These are phyloP conservation scores for Scenedesmus sp. DNA, from an alignment of 163 green algal species.

Conservation along the genomic window DNA sequence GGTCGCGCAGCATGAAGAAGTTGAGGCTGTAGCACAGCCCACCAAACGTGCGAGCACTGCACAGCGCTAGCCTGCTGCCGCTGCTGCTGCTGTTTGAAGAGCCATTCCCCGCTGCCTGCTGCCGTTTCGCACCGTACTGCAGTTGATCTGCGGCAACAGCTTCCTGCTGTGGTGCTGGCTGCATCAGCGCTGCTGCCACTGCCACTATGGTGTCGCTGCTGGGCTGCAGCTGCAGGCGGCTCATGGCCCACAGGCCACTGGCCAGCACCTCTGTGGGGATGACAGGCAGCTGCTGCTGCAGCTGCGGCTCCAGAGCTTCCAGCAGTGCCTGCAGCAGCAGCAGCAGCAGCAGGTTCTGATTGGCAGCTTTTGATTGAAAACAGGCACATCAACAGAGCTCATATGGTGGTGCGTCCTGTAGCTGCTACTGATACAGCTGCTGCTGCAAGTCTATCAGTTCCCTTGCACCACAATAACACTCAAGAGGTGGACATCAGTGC, in stretches of 20 bases:
- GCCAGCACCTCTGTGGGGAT: conserved; percentile 1
- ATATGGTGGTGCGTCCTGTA: neutral
- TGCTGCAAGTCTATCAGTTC: neutral
- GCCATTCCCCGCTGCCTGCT: neutral
- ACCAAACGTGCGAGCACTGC: conserved; percentile 24
- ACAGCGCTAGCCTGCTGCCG: neutral
- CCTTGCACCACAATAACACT: neutral
- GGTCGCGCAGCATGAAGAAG: conserved; percentile 38
- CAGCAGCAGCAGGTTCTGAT: neutral
- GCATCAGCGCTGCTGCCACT: conserved; percentile 23
- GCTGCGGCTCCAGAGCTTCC: conserved; percentile 22
- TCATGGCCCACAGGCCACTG: conserved; percentile 48
- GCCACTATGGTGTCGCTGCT: neutral
- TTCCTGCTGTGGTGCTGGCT: neutral
- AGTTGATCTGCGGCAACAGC: neutral
- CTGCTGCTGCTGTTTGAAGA: neutral
- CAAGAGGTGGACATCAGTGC: no score
- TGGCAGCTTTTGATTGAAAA: neutral
- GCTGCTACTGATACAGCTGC: neutral
- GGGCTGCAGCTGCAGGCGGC: conserved; percentile 45
- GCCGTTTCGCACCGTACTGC: no score
- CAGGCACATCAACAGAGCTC: neutral
- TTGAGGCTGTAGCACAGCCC: conserved; percentile 36
- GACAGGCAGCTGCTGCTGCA: neutral
- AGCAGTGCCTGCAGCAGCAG: conserved; percentile 16